Evolutionary conservation across 2,329 filamentous ascomycete genomes (phyloP).

Genomic region (Calonectria pauciramosa): DNA sequence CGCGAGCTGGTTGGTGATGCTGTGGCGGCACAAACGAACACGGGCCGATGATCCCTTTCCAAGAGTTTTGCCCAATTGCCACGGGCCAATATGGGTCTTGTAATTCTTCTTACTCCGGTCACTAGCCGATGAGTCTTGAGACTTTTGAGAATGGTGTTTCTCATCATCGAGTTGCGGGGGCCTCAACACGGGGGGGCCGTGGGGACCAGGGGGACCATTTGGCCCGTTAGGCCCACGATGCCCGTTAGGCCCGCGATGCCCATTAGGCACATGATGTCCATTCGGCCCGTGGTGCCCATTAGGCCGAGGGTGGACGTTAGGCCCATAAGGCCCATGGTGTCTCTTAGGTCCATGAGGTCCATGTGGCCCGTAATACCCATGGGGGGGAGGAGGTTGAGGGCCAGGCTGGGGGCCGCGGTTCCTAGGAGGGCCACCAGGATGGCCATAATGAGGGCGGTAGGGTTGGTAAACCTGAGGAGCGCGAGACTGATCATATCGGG

Average conservation of each 20-base stretch:
- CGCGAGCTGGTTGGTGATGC: constrained; percentile 81
- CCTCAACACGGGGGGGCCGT: constrained; percentile 33
- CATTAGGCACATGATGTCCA: background rate
- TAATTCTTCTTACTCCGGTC: constrained; percentile 58
- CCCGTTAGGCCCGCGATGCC: background rate
- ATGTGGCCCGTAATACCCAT: constrained; percentile 12
- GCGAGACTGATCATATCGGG: constrained; percentile 44
- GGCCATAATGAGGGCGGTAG: constrained; percentile 30
- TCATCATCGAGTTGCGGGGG: constrained; percentile 50
- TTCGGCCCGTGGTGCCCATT: background rate
- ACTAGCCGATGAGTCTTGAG: constrained; percentile 57
- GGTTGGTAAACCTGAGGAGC: constrained; percentile 30
- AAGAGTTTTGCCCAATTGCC: constrained; percentile 90
- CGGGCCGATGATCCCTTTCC: constrained; percentile 92
- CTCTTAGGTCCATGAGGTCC: background rate
- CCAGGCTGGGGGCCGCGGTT: constrained; percentile 31
- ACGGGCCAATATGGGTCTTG: constrained; percentile 90
- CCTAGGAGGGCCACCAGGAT: constrained; percentile 34
- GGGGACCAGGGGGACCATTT: constrained; percentile 33
- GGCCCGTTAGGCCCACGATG: background rate
- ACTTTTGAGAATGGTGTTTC: constrained; percentile 57
- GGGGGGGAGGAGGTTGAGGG: constrained; percentile 36
- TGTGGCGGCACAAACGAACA: constrained; percentile 88
- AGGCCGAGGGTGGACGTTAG: background rate
- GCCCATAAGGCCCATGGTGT: background rate